Base-by-base conservation (phyloP, 2,329 filamentous ascomycete species). In the Orbilia javanica region DNA sequence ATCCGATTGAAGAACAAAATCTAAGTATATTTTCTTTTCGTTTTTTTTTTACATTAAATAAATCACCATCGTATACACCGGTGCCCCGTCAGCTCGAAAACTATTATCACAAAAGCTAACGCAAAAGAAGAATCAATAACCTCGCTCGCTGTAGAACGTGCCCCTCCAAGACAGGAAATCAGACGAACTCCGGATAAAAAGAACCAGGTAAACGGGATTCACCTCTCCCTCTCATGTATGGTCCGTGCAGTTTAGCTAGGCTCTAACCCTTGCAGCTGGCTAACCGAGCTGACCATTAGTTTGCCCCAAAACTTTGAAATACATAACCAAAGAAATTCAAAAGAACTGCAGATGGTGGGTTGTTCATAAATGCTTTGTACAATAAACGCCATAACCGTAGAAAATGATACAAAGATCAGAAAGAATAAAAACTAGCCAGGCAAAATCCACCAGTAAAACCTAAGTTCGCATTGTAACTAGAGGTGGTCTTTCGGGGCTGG, bases 151-250 rank as follows among this genome's bases (percentile, higher is more conserved):
- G 34, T 60, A 4, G 31, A 60, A 60, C n/a, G 22, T 36, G 20
- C 31, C 20, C 31, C 55, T 25, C 31, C 34, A 42, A 60, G 31
- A 48, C 34, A 22, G 60, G 63, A 36, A 46, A 50, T 31, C 66
- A 48, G 27, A 52, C 34, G 62, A 67, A 73, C 62, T 73, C 70
- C 63, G 70, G 63, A 63, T 74, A 74, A 74, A 63, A 53, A 44
- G 50, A 39, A 50, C 42, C 42, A 66, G 18, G 46, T 39, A 34
- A 29, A 39, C 25, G 29, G 27, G 27, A 36, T 57, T 39, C 29
- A 36, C 52, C n/a, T n/a, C 27, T 29, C 25, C 20, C 18, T 42
- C 20, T 60, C 34, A 39, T 1, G 6, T 52, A 57, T 57, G 18
- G 29, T 29, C 52, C 52, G 52, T 57, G 52, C 50, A 31, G 27